phyloP scores from a whole-genome alignment of 768 basidiomycete species.

The Rhizopogon vinicolor region DNA sequence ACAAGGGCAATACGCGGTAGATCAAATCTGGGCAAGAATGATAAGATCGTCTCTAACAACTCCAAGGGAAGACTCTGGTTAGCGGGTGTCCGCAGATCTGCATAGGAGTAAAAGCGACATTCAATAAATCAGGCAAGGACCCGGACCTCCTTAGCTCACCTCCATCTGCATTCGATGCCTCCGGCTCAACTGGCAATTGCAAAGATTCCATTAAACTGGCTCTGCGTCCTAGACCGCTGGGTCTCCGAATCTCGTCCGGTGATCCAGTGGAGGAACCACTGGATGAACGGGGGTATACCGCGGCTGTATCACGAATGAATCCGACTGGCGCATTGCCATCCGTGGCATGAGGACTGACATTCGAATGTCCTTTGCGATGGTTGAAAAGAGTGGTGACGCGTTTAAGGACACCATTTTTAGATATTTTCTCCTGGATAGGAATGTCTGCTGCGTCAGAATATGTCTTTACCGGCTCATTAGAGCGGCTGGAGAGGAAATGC shows the following conservation, averaged over 20 bases:
- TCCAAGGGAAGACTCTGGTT: constrained; percentile 12
- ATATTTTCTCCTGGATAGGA: constrained; percentile 14
- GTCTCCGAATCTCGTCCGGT: constrained; percentile 28
- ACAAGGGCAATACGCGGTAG: constrained; percentile 18
- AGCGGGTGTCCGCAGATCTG: not conserved
- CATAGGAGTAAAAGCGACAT: not conserved
- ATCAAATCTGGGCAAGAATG: constrained; percentile 13
- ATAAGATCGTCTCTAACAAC: constrained; percentile 17
- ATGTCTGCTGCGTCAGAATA: constrained; percentile 8
- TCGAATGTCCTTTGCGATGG: constrained; percentile 15
- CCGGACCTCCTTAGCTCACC: constrained; percentile 1
- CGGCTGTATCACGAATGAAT: constrained; percentile 10
- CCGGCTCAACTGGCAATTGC: constrained; percentile 7
- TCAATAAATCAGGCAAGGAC: constrained; percentile 17
- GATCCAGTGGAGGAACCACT: constrained; percentile 14
- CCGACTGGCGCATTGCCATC: constrained; percentile 10
- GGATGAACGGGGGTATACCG: constrained; percentile 18
- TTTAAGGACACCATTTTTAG: constrained; percentile 21
- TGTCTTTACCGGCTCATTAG: constrained; percentile 16
- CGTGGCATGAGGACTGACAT: not conserved
- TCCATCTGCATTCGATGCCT: not conserved
- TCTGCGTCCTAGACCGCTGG: constrained; percentile 26
- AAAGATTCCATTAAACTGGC: constrained; percentile 20
- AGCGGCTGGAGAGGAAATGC: constrained; percentile 26
- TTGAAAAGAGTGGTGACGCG: constrained; percentile 25